These are phyloP conservation scores for Grosmannia clavigera DNA, from an alignment of 2,329 filamentous ascomycete species.

Conservation along the genomic window DNA sequence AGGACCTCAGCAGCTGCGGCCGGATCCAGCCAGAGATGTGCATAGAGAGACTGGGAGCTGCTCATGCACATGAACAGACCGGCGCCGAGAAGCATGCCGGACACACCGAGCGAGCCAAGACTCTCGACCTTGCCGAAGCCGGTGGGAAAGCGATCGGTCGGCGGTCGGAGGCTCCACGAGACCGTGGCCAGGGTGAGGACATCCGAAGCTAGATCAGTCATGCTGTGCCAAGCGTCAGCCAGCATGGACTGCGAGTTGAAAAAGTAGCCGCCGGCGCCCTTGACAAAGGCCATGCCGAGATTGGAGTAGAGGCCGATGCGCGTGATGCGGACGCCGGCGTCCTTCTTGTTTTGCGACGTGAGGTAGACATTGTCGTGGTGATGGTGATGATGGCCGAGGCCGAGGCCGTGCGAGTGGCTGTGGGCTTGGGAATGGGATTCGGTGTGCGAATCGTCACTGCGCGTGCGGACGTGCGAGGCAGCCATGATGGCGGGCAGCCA, in stretches of 20 bases:
- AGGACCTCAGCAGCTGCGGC: slow-evolving; percentile 39
- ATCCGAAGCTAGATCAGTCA: slow-evolving; percentile 91
- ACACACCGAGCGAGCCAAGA: slow-evolving; percentile 84
- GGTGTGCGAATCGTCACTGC: slow-evolving; percentile 37
- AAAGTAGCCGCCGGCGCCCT: slow-evolving; percentile 81
- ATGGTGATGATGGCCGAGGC: slow-evolving; percentile 55
- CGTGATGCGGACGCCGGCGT: slow-evolving; percentile 90
- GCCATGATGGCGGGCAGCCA: slow-evolving; percentile 17
- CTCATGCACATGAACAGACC: slow-evolving; percentile 87
- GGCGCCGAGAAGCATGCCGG: slow-evolving; percentile 76
- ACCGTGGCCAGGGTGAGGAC: slow-evolving; percentile 89
- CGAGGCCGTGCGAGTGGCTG: slow-evolving; percentile 36
- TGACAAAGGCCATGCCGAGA: slow-evolving; percentile 84
- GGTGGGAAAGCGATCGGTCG: slow-evolving; percentile 70
- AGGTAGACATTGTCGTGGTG: slow-evolving; percentile 80
- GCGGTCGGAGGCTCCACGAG: slow-evolving; percentile 79
- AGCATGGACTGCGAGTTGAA: slow-evolving; percentile 93
- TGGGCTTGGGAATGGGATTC: slow-evolving; percentile 36
- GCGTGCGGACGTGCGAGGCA: slow-evolving; percentile 12
- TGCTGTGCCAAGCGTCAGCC: slow-evolving; percentile 88
- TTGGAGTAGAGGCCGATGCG: slow-evolving; percentile 81
- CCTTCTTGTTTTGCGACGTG: slow-evolving; percentile 70
- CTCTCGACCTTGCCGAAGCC: slow-evolving; percentile 98
- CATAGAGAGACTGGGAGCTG: slow-evolving; percentile 56
- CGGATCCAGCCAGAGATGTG: slow-evolving; percentile 58